Percentiles rank a stretch among this genome's conserved stretches.
These are phyloP conservation scores for Botryotinia convoluta DNA, from an alignment of 2,329 filamentous ascomycete species.

Conservation along the genomic window DNA sequence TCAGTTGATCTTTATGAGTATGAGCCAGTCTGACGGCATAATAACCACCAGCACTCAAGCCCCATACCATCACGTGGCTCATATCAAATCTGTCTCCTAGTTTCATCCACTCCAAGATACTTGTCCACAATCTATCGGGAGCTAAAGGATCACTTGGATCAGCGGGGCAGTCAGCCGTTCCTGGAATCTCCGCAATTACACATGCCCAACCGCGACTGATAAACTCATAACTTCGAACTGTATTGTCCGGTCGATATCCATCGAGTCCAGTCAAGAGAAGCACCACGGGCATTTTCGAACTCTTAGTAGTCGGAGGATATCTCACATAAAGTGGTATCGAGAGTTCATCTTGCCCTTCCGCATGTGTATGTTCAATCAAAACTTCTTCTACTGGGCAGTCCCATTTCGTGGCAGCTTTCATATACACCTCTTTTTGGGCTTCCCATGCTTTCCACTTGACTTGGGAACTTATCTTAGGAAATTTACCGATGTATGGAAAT, in stretches of 20 bases:
- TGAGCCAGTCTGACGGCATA: slow-evolving; percentile 67
- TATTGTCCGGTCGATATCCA: slow-evolving; percentile 63
- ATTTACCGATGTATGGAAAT: slow-evolving; percentile 57
- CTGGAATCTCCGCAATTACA: slow-evolving; percentile 63
- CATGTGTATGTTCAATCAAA: slow-evolving; percentile 55
- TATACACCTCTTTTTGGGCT: slow-evolving; percentile 61
- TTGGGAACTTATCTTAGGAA: slow-evolving; percentile 42
- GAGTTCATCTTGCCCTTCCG: slow-evolving; percentile 41
- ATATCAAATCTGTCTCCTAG: slow-evolving; percentile 53
- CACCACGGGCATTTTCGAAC: slow-evolving; percentile 47
- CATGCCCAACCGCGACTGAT: slow-evolving; percentile 60
- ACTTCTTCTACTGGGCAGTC: slow-evolving; percentile 60
- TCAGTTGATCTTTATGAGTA: slow-evolving; percentile 56
- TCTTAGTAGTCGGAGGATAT: slow-evolving; percentile 47
- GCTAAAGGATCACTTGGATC: slow-evolving; percentile 57
- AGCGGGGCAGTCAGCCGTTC: slow-evolving; percentile 65
- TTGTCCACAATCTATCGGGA: slow-evolving; percentile 61
- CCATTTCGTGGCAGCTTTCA: slow-evolving; percentile 55
- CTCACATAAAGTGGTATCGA: slow-evolving; percentile 65
- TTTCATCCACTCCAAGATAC: slow-evolving; percentile 59
- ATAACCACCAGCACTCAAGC: slow-evolving; percentile 64
- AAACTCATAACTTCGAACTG: slow-evolving; percentile 59
- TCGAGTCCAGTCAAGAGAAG: slow-evolving; percentile 61
- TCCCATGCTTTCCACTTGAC: slow-evolving; percentile 63
- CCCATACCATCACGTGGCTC: slow-evolving; percentile 59